Conservation (phyloP, 306 rosid species). For the Amphicarpaea edgeworthii region DNA sequence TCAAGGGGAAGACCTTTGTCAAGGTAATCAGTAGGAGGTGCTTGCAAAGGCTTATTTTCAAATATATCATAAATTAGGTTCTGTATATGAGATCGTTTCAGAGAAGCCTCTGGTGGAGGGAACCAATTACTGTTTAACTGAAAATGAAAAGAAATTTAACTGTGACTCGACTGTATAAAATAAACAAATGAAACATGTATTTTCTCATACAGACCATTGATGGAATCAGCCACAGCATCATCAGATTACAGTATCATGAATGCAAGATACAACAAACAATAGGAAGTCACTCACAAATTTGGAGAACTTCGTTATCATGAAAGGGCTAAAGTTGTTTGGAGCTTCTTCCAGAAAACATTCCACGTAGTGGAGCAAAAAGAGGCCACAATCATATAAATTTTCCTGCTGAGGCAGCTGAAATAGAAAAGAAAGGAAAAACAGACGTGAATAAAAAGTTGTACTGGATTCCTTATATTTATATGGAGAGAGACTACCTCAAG, state of each 20-base stretch:
- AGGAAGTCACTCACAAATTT: constrained; percentile 66
- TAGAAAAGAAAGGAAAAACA: constrained; percentile 24
- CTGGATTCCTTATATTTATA: constrained; percentile 18
- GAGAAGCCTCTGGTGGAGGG: constrained; percentile 76
- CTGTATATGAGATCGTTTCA: constrained; percentile 59
- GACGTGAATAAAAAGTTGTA: constrained; percentile 18
- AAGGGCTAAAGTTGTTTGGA: constrained; percentile 66
- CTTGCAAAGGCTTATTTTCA: constrained; percentile 49
- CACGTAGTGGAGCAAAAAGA: constrained; percentile 85
- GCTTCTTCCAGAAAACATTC: constrained; percentile 75
- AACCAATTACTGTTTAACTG: constrained; percentile 77
- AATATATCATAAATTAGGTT: constrained; percentile 62
- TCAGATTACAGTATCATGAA: constrained; percentile 16
- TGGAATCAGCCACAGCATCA: constrained; percentile 29
- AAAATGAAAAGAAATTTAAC: constrained; percentile 38
- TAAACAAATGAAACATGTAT: constrained; percentile 2
- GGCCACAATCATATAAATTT: constrained; percentile 78
- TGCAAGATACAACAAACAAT: constrained; percentile 26
- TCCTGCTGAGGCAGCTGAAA: constrained; percentile 89
- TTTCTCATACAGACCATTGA: no score
- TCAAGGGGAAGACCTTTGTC: constrained; percentile 43
- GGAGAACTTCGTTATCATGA: constrained; percentile 58
- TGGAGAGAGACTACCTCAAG: constrained; percentile 58
- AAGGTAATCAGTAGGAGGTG: constrained; percentile 42
- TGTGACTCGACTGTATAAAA: constrained; percentile 29